phyloP scores from a whole-genome alignment of 768 basidiomycete genomes.

The Tephrocybe sp. region DNA sequence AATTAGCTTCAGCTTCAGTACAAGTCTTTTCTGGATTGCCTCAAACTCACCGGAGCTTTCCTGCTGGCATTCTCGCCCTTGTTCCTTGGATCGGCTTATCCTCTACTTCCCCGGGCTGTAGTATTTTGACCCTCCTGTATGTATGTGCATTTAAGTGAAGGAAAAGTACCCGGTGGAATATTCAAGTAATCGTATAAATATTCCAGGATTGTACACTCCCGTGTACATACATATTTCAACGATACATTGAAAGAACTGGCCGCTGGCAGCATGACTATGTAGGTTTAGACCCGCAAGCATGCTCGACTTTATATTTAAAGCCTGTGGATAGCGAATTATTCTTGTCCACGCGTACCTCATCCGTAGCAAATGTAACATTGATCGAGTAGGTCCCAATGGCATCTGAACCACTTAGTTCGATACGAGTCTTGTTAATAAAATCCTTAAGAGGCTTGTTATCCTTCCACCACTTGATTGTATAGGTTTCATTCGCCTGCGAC shows the following conservation, averaged over 20 bases:
- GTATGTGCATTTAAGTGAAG: no score
- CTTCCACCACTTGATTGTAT: slow-evolving; percentile 54
- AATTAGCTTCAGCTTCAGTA: no score
- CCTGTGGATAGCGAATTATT: slow-evolving; percentile 21
- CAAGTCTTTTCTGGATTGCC: no score
- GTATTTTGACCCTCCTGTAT: no score
- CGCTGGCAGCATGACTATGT: no score
- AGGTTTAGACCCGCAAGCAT: slow-evolving; percentile 2
- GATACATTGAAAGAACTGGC: not conserved
- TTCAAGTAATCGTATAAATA: no score
- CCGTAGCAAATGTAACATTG: slow-evolving; percentile 48
- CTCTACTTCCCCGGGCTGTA: no score
- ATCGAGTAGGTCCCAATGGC: slow-evolving; percentile 43
- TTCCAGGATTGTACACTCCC: no score
- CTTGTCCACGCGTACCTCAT: slow-evolving; percentile 53
- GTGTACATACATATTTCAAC: not conserved
- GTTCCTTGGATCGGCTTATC: no score
- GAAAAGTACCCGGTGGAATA: no score
- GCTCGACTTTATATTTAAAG: slow-evolving; percentile 8
- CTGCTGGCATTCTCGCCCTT: no score
- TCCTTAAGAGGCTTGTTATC: slow-evolving; percentile 41
- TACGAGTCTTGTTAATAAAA: slow-evolving; percentile 48
- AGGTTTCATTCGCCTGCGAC: slow-evolving; percentile 40
- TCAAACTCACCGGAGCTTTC: no score
- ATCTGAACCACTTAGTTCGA: slow-evolving; percentile 36